phyloP scores from a whole-genome alignment of 495 filamentous ascomycete species.

The Letharia columbiana region DNA sequence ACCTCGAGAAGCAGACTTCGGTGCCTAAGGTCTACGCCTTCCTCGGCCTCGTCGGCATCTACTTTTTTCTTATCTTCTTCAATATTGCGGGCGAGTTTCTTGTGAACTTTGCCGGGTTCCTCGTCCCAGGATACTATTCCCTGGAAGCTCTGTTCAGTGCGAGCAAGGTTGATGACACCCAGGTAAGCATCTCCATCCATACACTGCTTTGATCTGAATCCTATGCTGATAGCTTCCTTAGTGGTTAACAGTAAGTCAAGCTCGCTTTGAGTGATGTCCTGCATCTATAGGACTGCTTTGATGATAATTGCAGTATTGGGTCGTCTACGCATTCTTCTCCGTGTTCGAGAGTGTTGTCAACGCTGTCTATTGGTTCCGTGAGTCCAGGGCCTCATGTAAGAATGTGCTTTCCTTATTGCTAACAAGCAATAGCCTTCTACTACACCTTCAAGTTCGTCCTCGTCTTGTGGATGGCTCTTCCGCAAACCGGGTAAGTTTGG shows the following conservation, averaged over 20 bases:
- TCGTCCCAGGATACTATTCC: constrained; percentile 93
- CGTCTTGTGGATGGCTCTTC: constrained; percentile 93
- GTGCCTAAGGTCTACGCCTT: constrained; percentile 95
- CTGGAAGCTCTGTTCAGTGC: constrained; percentile 79
- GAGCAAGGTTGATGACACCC: constrained; percentile 80
- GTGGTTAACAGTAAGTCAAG: constrained; percentile 58
- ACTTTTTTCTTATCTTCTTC: constrained; percentile 98
- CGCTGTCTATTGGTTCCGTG: constrained; percentile 97
- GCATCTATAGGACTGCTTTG: neutral
- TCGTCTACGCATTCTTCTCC: constrained; percentile 87
- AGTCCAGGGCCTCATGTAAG: constrained; percentile 21
- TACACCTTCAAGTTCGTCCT: constrained; percentile 99
- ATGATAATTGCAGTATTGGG: constrained; percentile 69
- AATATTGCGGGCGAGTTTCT: constrained; percentile 97
- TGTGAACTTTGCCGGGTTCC: constrained; percentile 91
- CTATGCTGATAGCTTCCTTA: constrained; percentile 25
- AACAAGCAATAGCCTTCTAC: constrained; percentile 69
- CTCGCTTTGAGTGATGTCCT: neutral
- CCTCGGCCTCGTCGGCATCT: constrained; percentile 73
- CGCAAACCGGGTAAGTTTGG: constrained; percentile 71
- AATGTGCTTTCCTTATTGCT: neutral
- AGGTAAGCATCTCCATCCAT: constrained; percentile 45
- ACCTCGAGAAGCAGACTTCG: constrained; percentile 91
- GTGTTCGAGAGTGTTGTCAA: constrained; percentile 87
- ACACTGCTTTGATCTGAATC: constrained; percentile 2